phyloP scores from a whole-genome alignment of 2,329 filamentous ascomycete species.

The Sporothrix variecibatus region DNA sequence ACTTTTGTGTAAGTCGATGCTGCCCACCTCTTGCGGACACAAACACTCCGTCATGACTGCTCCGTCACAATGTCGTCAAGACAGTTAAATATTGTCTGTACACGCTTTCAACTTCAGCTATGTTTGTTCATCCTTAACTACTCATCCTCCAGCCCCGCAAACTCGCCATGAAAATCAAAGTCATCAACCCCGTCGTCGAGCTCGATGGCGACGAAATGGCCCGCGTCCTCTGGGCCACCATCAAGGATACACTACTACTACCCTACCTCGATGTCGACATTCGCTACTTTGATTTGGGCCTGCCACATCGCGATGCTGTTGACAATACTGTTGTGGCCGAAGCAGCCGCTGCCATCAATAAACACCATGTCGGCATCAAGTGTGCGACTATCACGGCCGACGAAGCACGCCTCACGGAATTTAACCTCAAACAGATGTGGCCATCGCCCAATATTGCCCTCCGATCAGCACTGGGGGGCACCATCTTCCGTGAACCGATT shows the following conservation, averaged over 20 bases:
- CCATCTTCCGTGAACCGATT: constrained; percentile 98
- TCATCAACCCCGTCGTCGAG: constrained; percentile 98
- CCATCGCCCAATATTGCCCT: constrained; percentile 93
- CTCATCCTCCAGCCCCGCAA: background rate
- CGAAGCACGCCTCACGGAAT: constrained; percentile 93
- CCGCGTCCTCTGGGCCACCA: constrained; percentile 96
- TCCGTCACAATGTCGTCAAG: background rate
- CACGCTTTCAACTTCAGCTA: background rate
- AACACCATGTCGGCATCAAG: constrained; percentile 98
- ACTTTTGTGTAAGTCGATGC: background rate
- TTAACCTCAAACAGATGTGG: constrained; percentile 99
- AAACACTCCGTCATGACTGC: background rate
- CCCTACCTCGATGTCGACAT: constrained; percentile 96
- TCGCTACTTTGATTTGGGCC: constrained; percentile 95
- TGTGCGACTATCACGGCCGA: constrained; percentile 99
- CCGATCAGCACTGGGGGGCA: constrained; percentile 77
- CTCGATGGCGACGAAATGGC: constrained; percentile 97
- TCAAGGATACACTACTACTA: constrained; percentile 98
- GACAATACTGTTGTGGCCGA: constrained; percentile 94
- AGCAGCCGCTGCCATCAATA: constrained; percentile 95
- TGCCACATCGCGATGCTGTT: constrained; percentile 93
- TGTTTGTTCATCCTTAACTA: background rate
- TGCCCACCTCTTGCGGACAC: background rate
- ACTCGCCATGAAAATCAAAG: constrained; percentile 76
- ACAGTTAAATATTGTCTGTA: background rate